phyloP scores from a whole-genome alignment of 495 filamentous ascomycete genomes.

The Penicillium bialowiezense region DNA sequence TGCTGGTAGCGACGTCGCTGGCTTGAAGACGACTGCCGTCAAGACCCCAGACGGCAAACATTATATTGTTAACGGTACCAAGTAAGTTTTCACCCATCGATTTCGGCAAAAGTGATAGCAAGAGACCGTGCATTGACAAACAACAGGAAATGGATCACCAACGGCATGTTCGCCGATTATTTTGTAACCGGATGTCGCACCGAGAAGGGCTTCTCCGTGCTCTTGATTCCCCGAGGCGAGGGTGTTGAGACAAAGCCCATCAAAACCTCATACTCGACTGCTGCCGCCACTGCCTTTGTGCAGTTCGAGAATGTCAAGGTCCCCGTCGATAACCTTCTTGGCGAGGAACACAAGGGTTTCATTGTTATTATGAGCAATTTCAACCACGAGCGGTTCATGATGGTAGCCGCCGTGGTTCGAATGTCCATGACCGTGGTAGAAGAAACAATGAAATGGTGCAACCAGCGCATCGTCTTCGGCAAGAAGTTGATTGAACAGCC shows the following conservation, averaged over 20 bases:
- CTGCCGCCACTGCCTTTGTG: constrained; percentile 77
- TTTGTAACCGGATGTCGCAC: constrained; percentile 82
- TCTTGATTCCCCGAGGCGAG: constrained; percentile 71
- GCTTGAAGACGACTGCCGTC: constrained; percentile 74
- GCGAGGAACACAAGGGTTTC: constrained; percentile 84
- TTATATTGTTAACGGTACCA: constrained; percentile 85
- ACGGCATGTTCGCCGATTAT: constrained; percentile 80
- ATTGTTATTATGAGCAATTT: constrained; percentile 86
- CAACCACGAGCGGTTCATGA: constrained; percentile 77
- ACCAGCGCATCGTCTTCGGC: constrained; percentile 82
- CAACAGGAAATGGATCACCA: constrained; percentile 81
- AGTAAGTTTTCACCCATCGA: constrained; percentile 33
- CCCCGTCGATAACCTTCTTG: constrained; percentile 73
- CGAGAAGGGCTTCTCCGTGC: constrained; percentile 75
- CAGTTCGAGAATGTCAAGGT: constrained; percentile 88
- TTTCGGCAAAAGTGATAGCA: not conserved
- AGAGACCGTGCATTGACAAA: not conserved
- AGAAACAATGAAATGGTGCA: constrained; percentile 85
- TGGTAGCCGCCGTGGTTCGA: constrained; percentile 63
- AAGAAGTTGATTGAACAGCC: constrained; percentile 82
- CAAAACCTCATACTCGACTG: constrained; percentile 80
- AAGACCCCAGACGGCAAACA: constrained; percentile 81
- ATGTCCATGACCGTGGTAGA: constrained; percentile 68
- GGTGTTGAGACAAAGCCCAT: constrained; percentile 72
- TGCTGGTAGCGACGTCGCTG: constrained; percentile 82